Base-by-base conservation (phyloP, 352 stramenopile genomes). In the Globisporangium rhizosaccharum region DNA sequence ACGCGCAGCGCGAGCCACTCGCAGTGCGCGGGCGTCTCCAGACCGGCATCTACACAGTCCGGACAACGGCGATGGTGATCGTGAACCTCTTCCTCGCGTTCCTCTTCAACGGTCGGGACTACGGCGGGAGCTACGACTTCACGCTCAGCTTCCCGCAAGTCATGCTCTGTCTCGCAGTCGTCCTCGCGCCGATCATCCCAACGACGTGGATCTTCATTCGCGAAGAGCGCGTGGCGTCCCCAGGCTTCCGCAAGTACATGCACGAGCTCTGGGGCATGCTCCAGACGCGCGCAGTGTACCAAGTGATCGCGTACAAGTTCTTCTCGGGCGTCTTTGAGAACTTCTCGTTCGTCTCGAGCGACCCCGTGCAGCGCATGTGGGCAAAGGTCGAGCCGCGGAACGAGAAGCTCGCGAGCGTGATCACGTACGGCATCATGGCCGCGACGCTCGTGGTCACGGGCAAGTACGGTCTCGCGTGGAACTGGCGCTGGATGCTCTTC, bases 291-390 rank as follows among this genome's bases (percentile, higher is more conserved):
- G 74, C 63, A 0, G 65, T 86, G 51, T 70, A 79, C 44, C 74
- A 86, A 49, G 65, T 83, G 26, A 59, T 86, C 45, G 65, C 66
- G 6, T 86, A 82, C 50, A 70, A 71, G n/a, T 83, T 86, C 47
- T 81, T 80, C 55, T 70, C 63, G 26, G 65, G 65, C 15, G 62
- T 85, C 20, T 80, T 79, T 15, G 60, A 66, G 23, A 65, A 69
- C 54, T 68, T 81, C 18, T 69, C 72, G 18, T 67, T 72, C 44
- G 71, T 70, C 10, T 63, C 71, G 8, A 30, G 41, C n/a, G 61
- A 72, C 25, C 71, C 72, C 12, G 73, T 79, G 45, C 62, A 73
- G 47, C 56, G 55, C 3, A 67, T 72, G 48, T 77, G 66, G 67
- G 71, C 66, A 11, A 66, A 59, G 15, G 69, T 79, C 17, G 61